Conservation (phyloP, 1,139 yeast species). For the Suhomyces bribrorum region DNA sequence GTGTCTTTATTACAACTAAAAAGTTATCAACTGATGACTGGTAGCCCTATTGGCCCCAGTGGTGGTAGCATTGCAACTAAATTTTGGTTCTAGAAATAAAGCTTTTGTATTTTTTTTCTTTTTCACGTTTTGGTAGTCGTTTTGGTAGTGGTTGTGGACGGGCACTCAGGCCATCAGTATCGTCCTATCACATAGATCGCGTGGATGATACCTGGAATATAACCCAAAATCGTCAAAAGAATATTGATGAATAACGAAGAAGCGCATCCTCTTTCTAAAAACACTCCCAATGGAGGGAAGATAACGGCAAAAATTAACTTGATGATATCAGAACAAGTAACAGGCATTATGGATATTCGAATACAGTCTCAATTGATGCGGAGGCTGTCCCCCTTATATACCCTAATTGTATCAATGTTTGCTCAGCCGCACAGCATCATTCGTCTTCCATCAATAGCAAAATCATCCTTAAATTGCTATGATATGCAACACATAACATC, state of each 20-base stretch:
- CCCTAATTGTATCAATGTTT: neutral
- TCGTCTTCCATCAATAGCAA: slow-evolving; percentile 3
- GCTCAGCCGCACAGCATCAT: slow-evolving; percentile 13
- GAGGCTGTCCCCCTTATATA: neutral
- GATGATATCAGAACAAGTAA: slow-evolving; percentile 57
- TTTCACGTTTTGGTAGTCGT: too few species aligned
- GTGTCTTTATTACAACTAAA: too few species aligned
- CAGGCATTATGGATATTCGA: slow-evolving; percentile 38
- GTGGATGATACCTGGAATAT: slow-evolving; percentile 65
- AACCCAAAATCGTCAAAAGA: slow-evolving; percentile 62
- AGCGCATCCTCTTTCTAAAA: slow-evolving; percentile 66
- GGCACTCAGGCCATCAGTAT: slow-evolving; percentile 20
- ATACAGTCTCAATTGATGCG: neutral
- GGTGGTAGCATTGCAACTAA: too few species aligned
- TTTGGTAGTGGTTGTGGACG: too few species aligned
- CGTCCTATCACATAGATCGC: slow-evolving; percentile 57
- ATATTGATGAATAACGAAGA: slow-evolving; percentile 58
- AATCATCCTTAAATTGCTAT: neutral
- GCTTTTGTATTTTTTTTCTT: too few species aligned
- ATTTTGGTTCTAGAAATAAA: too few species aligned
- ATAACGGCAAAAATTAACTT: slow-evolving; percentile 63
- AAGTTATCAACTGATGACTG: too few species aligned
- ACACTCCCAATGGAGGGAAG: slow-evolving; percentile 76
- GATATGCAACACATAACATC: neutral
- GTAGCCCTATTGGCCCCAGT: too few species aligned